Conservation (phyloP, 768 basidiomycete genomes). For the Coprinopsis marcescibilis region DNA sequence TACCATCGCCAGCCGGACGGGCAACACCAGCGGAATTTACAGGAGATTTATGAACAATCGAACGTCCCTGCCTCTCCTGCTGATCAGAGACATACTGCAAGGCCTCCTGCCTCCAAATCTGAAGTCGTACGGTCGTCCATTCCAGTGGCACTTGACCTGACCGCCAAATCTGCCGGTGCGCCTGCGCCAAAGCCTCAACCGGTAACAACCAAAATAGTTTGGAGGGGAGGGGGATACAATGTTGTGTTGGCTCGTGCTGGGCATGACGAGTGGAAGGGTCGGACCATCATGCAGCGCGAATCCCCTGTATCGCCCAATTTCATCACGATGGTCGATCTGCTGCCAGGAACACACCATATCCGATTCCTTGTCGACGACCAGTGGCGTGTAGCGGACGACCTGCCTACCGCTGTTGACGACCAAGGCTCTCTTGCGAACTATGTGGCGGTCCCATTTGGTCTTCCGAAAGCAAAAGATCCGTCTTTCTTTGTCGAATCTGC, state of each 20-base stretch:
- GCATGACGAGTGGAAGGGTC: conserved; percentile 72
- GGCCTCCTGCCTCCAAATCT: conserved; percentile 29
- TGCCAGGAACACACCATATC: conserved; percentile 89
- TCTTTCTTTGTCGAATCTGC: conserved; percentile 5
- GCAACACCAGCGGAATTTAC: conserved; percentile 33
- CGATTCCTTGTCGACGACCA: conserved; percentile 93
- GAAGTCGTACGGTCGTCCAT: conserved; percentile 59
- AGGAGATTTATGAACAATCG: conserved; percentile 36
- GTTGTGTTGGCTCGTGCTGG: conserved; percentile 70
- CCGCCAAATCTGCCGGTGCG: conserved; percentile 6
- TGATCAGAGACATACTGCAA: neutral
- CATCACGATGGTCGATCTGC: conserved; percentile 43
- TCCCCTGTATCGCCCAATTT: conserved; percentile 29
- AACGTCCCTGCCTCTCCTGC: conserved; percentile 14
- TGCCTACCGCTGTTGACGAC: conserved; percentile 86
- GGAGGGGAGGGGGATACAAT: conserved; percentile 58
- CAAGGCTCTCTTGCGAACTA: conserved; percentile 94
- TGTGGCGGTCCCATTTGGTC: conserved; percentile 54
- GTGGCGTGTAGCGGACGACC: conserved; percentile 72
- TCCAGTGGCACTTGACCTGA: conserved; percentile 41
- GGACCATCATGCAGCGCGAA: conserved; percentile 60
- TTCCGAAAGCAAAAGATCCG: conserved; percentile 14
- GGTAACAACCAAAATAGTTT: conserved; percentile 49
- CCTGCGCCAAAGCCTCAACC: conserved; percentile 21
- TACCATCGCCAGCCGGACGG: conserved; percentile 20